Evolutionary conservation across 805 yeast genomes (phyloP).

Genomic region (Danielia reshetovae): DNA sequence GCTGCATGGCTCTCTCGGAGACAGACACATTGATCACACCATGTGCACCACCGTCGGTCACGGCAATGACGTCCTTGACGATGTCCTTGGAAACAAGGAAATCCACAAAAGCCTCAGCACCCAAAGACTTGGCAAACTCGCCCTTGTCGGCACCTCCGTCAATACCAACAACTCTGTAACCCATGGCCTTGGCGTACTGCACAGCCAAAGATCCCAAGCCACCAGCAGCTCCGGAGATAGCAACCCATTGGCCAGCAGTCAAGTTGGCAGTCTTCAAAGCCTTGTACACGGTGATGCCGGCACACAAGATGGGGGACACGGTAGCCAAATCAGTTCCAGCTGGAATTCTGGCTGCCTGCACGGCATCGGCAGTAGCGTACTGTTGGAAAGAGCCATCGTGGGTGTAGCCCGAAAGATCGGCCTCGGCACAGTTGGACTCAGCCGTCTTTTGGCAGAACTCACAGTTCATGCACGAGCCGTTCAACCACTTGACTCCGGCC

Average conservation of each 20-base stretch:
- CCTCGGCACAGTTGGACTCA: conserved; percentile 69
- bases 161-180: conserved; percentile 64
- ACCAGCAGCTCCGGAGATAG: conserved; percentile 77
- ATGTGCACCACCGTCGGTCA: conserved; percentile 72
- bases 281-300: conserved; percentile 89
- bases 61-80: conserved; percentile 49
- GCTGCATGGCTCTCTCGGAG: conserved; percentile 61
- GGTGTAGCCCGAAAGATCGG: conserved; percentile 72
- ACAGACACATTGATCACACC: conserved; percentile 75
- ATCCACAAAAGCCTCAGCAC: conserved; percentile 27
- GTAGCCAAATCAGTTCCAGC: conserved; percentile 68
- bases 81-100: conserved; percentile 46
- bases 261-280: conserved; percentile 78
- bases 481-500: conserved; percentile 84
- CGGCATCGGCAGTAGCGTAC: conserved; percentile 84
- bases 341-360: conserved; percentile 81
- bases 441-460: conserved; percentile 65
- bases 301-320: conserved; percentile 81
- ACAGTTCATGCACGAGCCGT: conserved; percentile 72
- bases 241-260: conserved; percentile 70
- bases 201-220: conserved; percentile 73
- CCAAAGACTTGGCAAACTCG: conserved; percentile 35
- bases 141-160: conserved; percentile 68
- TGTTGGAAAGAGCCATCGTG: conserved; percentile 91
- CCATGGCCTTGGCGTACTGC: conserved; percentile 78